Percentiles rank a stretch among this genome's conserved stretches.
phyloP scores from a whole-genome alignment of 805 yeast genomes.

The Zygotorulaspora danielsina region DNA sequence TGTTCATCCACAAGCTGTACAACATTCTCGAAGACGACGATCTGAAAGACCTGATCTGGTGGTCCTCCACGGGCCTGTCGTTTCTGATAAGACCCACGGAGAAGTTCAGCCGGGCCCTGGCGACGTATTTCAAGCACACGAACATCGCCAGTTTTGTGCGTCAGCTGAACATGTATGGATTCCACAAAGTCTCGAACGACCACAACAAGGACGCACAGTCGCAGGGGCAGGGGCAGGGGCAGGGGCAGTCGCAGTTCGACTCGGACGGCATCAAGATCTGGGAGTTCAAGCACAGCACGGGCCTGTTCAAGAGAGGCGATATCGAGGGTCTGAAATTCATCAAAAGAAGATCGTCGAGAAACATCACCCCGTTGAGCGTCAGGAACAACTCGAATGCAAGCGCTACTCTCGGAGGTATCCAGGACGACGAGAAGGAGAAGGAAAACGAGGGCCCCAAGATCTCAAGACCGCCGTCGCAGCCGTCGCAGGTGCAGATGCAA shows the following conservation, averaged over 20 bases:
- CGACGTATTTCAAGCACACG: constrained; percentile 71
- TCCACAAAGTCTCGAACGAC: constrained; percentile 54
- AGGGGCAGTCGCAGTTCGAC: background rate
- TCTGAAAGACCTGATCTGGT: constrained; percentile 75
- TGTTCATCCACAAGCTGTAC: constrained; percentile 85
- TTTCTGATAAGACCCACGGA: constrained; percentile 76
- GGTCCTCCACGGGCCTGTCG: constrained; percentile 68
- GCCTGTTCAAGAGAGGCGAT: constrained; percentile 77
- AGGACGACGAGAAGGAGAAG: background rate
- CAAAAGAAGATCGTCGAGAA: constrained; percentile 61
- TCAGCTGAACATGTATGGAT: constrained; percentile 78
- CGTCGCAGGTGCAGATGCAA: constrained; percentile 9
- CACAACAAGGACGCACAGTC: constrained; percentile 12
- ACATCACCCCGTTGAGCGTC: constrained; percentile 22
- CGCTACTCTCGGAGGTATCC: background rate
- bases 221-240: constrained; percentile 6
- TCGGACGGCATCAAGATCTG: constrained; percentile 41
- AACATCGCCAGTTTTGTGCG: constrained; percentile 76
- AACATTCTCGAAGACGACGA: constrained; percentile 80
- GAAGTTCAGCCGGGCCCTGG: constrained; percentile 70
- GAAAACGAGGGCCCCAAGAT: constrained; percentile 1
- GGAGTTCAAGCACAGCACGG: constrained; percentile 88
- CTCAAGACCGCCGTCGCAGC: constrained; percentile 12
- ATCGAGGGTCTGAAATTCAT: constrained; percentile 65
- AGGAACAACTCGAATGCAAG: constrained; percentile 15